phyloP scores from a whole-genome alignment of 2,329 filamentous ascomycete species.

The Arthrobotrys sinensis region DNA sequence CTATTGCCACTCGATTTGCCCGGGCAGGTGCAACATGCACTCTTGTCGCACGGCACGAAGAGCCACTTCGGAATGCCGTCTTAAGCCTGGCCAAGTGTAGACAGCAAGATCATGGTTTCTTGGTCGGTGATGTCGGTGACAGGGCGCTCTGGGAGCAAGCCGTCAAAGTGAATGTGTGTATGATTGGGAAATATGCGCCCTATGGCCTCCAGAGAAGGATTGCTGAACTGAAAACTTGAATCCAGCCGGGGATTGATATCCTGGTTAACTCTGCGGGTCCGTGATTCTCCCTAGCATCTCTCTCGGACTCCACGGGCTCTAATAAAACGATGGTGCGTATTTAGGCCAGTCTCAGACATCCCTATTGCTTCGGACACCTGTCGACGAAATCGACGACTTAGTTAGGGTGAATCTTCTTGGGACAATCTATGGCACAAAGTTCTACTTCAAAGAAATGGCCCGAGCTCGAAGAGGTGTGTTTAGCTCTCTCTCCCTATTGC shows the following conservation, averaged over 20 bases:
- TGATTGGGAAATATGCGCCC: neutral
- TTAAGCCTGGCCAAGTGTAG: conserved; percentile 64
- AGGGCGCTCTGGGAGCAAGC: conserved; percentile 64
- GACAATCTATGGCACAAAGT: conserved; percentile 76
- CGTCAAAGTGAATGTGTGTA: conserved; percentile 61
- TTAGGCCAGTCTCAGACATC: conserved; percentile 36
- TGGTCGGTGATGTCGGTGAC: conserved; percentile 63
- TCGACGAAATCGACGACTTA: conserved; percentile 71
- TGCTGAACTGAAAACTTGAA: conserved; percentile 13
- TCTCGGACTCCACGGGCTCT: neutral
- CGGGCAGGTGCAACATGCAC: conserved; percentile 74
- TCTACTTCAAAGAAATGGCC: conserved; percentile 71
- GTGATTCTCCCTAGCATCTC: neutral
- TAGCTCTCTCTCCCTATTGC: neutral
- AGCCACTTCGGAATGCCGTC: conserved; percentile 69
- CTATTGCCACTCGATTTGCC: conserved; percentile 78
- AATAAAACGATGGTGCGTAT: neutral
- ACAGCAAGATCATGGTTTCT: conserved; percentile 48
- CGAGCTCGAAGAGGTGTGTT: conserved; percentile 65
- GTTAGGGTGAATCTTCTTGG: conserved; percentile 80
- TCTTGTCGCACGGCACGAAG: conserved; percentile 74
- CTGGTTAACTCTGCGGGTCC: conserved; percentile 84
- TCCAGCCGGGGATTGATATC: conserved; percentile 70
- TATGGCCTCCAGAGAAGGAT: neutral
- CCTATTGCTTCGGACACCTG: neutral